Evolutionary conservation across 805 yeast genomes (phyloP), one percentile per base, ranked within the genome.

Genomic region (Wickerhamiella allomyrinae): DNA sequence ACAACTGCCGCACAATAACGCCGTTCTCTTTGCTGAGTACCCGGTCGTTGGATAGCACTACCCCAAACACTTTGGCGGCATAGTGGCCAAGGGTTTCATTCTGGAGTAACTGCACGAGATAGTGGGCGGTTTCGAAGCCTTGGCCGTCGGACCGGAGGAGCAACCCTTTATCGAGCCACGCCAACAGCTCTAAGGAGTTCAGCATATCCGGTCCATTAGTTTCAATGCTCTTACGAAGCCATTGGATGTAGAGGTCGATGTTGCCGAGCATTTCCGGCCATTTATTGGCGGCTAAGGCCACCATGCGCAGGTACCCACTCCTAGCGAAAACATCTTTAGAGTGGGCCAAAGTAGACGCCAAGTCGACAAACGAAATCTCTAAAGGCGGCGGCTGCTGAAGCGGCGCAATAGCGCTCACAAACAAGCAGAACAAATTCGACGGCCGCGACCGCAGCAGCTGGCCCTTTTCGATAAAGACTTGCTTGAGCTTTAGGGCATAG

Each of bases 121-220:
- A 51, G 33, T 51, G 58, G 51, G 68, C 64, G 38, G 51, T 61
- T 25, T 49, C 51, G 19, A 49, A 57, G 3, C 70, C 66, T 0
- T 47, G 21, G 7, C 59, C 48, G 45, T 78, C 79, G 47, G 71
- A 71, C 50, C 71, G 74, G 57, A 83, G 55, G 0, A 82, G 54
- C 39, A 82, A 63, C 0, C 82, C 87, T 57, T 84, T 86, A 17
- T 76, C 62, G 6, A 77, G 58, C 95, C 95, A 86, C 2, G 78
- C 63, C 9, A 68, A 57, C 0, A 69, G 55, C 55, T 84, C 94
- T 33, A 81, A 40, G 10, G 39, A 24, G 23, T 39, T 44, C 14
- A 42, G 23, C 20, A 40, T 37, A 17, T 41, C 38, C 10, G 40
- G 36, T 17, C 40, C 41, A 3, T 17, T 25, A 57, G 10, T 62